Evolutionary conservation across 2,329 filamentous ascomycete genomes (phyloP).

Genomic region (Penicillium verrucosum): DNA sequence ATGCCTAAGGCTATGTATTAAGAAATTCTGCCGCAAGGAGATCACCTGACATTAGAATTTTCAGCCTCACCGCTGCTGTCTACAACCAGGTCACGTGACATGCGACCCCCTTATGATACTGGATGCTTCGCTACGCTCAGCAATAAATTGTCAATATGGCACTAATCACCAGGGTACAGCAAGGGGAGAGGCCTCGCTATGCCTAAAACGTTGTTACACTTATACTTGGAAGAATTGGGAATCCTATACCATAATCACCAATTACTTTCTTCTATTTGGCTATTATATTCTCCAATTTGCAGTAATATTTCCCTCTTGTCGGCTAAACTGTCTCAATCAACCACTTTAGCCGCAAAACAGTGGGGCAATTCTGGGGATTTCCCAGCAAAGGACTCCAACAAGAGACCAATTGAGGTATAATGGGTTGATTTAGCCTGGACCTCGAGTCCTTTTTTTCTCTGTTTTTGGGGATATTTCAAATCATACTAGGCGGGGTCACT

Average conservation of each 20-base stretch:
- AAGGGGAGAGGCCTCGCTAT: too few species aligned
- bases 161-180: too few species aligned
- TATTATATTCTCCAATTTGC: not conserved
- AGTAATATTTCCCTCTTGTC: not conserved
- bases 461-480: not conserved
- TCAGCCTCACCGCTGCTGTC: too few species aligned
- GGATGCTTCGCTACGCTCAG: too few species aligned
- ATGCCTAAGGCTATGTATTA: too few species aligned
- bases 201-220: too few species aligned
- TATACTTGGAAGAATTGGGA: not conserved
- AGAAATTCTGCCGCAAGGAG: too few species aligned
- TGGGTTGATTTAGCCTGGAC: conserved; percentile 7
- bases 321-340: not conserved
- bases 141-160: too few species aligned
- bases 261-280: not conserved
- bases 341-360: conserved; percentile 12
- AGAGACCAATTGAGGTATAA: not conserved
- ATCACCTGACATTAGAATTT: too few species aligned
- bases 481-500: not conserved
- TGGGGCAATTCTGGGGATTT: conserved; percentile 4
- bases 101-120: too few species aligned
- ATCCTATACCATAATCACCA: not conserved
- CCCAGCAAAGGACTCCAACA: not conserved
- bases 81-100: too few species aligned
- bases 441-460: not conserved